phyloP scores from a whole-genome alignment of 805 yeast genomes.

The Monosporozyma yasuniensis region DNA sequence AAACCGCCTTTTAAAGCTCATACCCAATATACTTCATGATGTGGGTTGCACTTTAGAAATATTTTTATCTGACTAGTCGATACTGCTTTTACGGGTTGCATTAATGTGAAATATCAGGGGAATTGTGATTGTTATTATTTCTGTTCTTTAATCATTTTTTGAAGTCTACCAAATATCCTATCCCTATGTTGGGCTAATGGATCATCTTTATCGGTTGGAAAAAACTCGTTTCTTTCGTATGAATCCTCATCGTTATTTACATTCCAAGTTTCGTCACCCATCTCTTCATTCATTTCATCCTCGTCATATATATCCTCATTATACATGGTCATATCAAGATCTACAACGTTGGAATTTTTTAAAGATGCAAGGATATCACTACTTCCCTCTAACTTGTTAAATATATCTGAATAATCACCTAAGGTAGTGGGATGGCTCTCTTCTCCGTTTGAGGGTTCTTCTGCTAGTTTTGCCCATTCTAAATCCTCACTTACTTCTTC shows the following conservation, averaged over 20 bases:
- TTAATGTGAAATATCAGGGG: no score
- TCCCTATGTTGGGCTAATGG: slow-evolving; percentile 58
- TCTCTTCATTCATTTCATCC: slow-evolving; percentile 32
- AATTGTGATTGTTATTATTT: not conserved
- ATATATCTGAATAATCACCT: slow-evolving; percentile 16
- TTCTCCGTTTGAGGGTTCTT: not conserved
- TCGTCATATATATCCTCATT: slow-evolving; percentile 30
- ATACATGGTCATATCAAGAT: slow-evolving; percentile 21
- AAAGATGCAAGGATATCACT: slow-evolving; percentile 20
- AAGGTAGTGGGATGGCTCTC: not conserved
- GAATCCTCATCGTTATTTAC: slow-evolving; percentile 35
- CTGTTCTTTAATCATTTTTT: slow-evolving; percentile 40
- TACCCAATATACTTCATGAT: no score
- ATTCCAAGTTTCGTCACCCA: slow-evolving; percentile 17
- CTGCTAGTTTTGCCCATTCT: slow-evolving; percentile 1
- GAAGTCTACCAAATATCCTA: slow-evolving; percentile 47
- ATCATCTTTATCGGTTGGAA: slow-evolving; percentile 47
- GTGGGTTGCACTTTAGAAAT: no score
- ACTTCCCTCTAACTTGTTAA: slow-evolving; percentile 16
- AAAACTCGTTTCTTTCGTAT: slow-evolving; percentile 45
- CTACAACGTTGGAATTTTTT: slow-evolving; percentile 24
- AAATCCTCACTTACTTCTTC: slow-evolving; percentile 18
- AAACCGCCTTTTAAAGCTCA: no score
- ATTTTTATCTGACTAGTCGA: no score
- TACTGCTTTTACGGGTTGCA: no score